Conservation (phyloP, 163 green algal genomes). For the Scenedesmus sp. region DNA sequence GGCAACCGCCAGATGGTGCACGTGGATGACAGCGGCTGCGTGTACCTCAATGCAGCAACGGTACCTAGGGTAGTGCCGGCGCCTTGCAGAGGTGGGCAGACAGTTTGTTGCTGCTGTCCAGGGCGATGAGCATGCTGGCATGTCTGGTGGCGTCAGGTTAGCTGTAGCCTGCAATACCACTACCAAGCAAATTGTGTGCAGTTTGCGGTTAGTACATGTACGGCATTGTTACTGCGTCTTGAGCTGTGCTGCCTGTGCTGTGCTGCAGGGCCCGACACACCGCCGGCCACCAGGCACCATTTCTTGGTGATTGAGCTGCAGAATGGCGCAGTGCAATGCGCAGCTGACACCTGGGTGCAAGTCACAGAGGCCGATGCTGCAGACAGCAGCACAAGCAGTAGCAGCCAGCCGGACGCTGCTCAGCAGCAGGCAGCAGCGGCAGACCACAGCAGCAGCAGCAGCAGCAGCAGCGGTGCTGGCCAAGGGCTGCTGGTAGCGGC, state of each 20-base stretch:
- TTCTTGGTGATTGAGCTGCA: constrained; percentile 75
- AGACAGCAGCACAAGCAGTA: not conserved
- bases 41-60: constrained; percentile 79
- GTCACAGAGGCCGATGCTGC: not conserved
- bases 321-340: not conserved
- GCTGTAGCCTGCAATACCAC: too few species aligned
- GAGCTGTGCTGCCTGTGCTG: not conserved
- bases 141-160: too few species aligned
- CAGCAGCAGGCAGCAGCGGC: not conserved
- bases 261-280: not conserved
- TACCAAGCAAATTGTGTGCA: too few species aligned
- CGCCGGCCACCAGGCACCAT: constrained; percentile 59
- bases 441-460: not conserved
- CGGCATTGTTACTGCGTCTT: not conserved
- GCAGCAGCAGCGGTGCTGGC: constrained; percentile 8
- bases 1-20: constrained; percentile 66
- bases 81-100: not conserved
- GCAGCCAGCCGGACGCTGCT: not conserved
- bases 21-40: constrained; percentile 63
- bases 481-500: not conserved
- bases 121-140: not conserved
- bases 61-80: constrained; percentile 67
- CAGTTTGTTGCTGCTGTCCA: not conserved
- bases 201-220: too few species aligned
- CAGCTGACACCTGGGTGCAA: constrained; percentile 44